Evolutionary conservation across 1,284 basidiomycete genomes (phyloP), one percentile per base, ranked within the genome.

Genomic region (Pseudozyma pruni): DNA sequence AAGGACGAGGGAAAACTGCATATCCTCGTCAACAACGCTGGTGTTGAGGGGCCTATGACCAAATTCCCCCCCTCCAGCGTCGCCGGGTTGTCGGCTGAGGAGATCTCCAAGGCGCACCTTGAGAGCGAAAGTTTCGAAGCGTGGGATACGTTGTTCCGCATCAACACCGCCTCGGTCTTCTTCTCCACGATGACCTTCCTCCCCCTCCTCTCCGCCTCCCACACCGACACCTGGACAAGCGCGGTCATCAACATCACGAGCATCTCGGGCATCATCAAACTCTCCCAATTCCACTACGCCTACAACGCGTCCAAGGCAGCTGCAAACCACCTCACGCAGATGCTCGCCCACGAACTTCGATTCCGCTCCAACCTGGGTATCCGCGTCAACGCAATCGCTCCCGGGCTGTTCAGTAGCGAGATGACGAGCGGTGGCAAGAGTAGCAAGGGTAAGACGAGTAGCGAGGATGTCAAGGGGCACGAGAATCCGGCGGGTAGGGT

Each of bases 11-110:
- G 60, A 0, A 46, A 48, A 25, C 46, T 78, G 11, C 62, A 79
- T 62, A 63, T 79, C 19, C 56, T 79, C 16, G 50, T 79, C 42
- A 79, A 79, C 72, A 79, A 79, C 25, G 67, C 72, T 3, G 76
- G 76, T 5, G 41, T 79, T 19, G 75, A 77, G 50, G 78, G 78
- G 0, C 75, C 76, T 1, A 42, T 66, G 32, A 80, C 78, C 29
- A 62, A 63, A 19, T 60, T 79, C n/a, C 3, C 25, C 9, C 16
- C 27, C 11, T 23, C 45, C 6, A 29, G 45, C 1, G 29, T 47
- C 1, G 19, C 41, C 9, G 27, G 32, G 5, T 29, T 73, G 4
- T 25, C 38, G 4, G 64, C 74, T 0, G 14, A 56, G 0, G 48
- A 69, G 11, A 13, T 69, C n/a, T 45, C 69, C 9, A 0, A 19